phyloP scores from a whole-genome alignment of 768 basidiomycete genomes.

The Mycena sanguinolenta region DNA sequence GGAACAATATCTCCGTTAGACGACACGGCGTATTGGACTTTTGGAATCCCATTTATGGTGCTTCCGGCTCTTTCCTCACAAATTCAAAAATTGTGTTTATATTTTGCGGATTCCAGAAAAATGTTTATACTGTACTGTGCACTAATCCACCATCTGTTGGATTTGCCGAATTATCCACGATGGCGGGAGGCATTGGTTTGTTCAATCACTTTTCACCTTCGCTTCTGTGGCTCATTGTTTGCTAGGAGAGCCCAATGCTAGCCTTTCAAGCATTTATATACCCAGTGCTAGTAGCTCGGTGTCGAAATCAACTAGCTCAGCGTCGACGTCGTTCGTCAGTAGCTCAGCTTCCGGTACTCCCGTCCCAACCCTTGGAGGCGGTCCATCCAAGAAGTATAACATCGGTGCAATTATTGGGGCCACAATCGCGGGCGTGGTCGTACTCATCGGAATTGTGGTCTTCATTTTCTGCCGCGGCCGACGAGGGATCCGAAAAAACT shows the following conservation, averaged over 20 bases:
- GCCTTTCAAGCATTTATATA: too few species aligned
- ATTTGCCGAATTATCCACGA: conserved; percentile 10
- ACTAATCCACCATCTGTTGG: conserved; percentile 5
- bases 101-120: not conserved
- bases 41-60: conserved; percentile 9
- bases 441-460: not conserved
- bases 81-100: not conserved
- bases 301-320: too few species aligned
- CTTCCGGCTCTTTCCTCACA: too few species aligned
- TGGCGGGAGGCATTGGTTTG: conserved; percentile 9
- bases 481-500: not conserved
- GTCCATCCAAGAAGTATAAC: conserved; percentile 1
- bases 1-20: not conserved
- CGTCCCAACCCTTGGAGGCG: not conserved
- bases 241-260: not conserved
- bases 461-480: conserved; percentile 10
- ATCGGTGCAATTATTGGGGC: not conserved
- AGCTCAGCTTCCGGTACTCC: not conserved
- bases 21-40: not conserved
- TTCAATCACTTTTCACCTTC: not conserved
- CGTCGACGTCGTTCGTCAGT: not conserved
- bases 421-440: not conserved
- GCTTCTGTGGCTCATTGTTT: not conserved
- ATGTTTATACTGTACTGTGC: conserved; percentile 21
- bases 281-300: too few species aligned